phyloP scores from a whole-genome alignment of 106 monocot species.

The Alisma plantagoaquatica region DNA sequence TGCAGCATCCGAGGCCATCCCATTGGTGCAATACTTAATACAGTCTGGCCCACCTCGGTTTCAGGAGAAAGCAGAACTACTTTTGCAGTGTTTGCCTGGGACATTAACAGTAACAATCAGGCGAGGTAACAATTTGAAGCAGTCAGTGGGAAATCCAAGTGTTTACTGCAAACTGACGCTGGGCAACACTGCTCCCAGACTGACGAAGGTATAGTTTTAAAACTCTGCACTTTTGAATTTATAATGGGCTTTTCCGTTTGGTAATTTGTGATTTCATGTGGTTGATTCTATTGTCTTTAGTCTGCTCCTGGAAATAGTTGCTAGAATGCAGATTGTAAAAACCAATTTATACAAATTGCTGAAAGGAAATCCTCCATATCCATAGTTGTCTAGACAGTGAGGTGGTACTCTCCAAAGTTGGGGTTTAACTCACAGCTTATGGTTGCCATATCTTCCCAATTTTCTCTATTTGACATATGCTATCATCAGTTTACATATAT shows the following conservation, averaged over 20 bases:
- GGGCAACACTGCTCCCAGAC: constrained; percentile 73
- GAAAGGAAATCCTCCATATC: too few relatives aligned
- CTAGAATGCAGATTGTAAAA: too few relatives aligned
- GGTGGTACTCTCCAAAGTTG: too few relatives aligned
- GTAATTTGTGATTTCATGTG: not conserved
- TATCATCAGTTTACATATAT: too few relatives aligned
- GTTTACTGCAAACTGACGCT: constrained; percentile 96
- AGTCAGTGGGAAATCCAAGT: constrained; percentile 95
- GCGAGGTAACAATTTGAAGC: constrained; percentile 86
- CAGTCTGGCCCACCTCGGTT: constrained; percentile 97
- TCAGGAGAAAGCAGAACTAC: constrained; percentile 94
- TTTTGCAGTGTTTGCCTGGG: constrained; percentile 93
- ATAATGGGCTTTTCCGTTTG: not conserved
- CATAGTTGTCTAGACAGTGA: too few relatives aligned
- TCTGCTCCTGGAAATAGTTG: too few relatives aligned
- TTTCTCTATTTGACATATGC: too few relatives aligned
- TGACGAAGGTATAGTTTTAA: constrained; percentile 54
- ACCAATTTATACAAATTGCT: too few relatives aligned
- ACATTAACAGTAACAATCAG: constrained; percentile 83
- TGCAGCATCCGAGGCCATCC: constrained; percentile 94
- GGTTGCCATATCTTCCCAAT: too few relatives aligned
- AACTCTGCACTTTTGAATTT: not conserved
- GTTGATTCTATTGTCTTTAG: not conserved
- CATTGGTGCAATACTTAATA: constrained; percentile 91
- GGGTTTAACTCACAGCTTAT: too few relatives aligned